These are phyloP conservation scores for Acanthamoeba royreba DNA, from an alignment of 208 protist genomes.

Conservation along the genomic window DNA sequence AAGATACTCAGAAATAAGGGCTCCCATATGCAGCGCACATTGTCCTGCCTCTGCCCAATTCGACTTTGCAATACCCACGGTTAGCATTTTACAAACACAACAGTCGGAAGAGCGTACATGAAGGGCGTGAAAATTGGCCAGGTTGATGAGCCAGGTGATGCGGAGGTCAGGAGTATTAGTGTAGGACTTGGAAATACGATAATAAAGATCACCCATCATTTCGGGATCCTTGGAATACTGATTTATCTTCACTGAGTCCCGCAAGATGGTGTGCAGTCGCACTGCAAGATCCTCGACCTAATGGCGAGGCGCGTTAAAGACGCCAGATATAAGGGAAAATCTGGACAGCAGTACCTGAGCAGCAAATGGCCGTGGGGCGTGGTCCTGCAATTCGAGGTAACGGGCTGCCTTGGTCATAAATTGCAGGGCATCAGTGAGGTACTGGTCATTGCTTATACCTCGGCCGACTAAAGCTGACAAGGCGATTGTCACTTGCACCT, in stretches of 20 bases:
- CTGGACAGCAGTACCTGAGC: not conserved
- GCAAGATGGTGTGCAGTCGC: slow-evolving; percentile 46
- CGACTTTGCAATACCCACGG: not conserved
- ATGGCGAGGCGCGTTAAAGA: not conserved
- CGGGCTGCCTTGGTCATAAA: not conserved
- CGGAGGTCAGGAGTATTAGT: slow-evolving; percentile 66
- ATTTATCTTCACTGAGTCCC: slow-evolving; percentile 52
- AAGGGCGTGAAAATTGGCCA: slow-evolving; percentile 50
- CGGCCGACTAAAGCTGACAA: not conserved
- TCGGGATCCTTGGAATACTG: slow-evolving; percentile 24
- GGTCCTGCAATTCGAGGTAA: not conserved
- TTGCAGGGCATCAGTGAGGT: not conserved
- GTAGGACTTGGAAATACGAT: not conserved
- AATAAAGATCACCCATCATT: slow-evolving; percentile 20
- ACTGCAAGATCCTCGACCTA: not conserved
- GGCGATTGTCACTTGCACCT: slow-evolving; percentile 23
- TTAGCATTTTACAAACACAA: not conserved
- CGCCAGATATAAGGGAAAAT: not conserved
- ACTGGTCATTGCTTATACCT: not conserved
- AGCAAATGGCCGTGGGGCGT: not conserved
- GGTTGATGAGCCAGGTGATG: slow-evolving; percentile 67
- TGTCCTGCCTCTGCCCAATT: slow-evolving; percentile 67
- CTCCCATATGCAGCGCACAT: slow-evolving; percentile 65
- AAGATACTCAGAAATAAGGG: slow-evolving; percentile 66
- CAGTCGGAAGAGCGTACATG: slow-evolving; percentile 51